These are phyloP conservation scores for Lecanicillium sp. DNA, from an alignment of 2,329 filamentous ascomycete genomes.

Conservation along the genomic window DNA sequence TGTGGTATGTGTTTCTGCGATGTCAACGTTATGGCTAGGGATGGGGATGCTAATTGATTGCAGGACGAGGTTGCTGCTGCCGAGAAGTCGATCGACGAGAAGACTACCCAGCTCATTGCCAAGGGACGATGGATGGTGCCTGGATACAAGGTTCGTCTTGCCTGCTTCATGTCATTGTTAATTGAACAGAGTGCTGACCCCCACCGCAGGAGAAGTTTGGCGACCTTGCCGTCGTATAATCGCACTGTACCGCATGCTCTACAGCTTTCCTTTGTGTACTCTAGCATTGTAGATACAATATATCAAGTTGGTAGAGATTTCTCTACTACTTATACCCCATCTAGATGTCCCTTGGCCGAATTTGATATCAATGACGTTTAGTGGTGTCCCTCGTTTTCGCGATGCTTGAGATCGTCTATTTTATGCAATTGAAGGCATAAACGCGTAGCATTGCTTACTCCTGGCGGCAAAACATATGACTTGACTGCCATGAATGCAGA, in stretches of 20 bases:
- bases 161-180: background rate
- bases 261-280: slow-evolving; percentile 50
- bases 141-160: slow-evolving; percentile 82
- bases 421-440: too few relatives aligned
- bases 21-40: background rate
- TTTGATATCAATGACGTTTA: too few relatives aligned
- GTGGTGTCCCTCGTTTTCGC: too few relatives aligned
- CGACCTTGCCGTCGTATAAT: slow-evolving; percentile 90
- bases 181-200: slow-evolving; percentile 33
- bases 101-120: slow-evolving; percentile 86
- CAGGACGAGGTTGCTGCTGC: slow-evolving; percentile 92
- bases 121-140: slow-evolving; percentile 98
- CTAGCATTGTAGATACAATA: slow-evolving; percentile 63
- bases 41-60: slow-evolving; percentile 18
- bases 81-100: slow-evolving; percentile 95
- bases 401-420: too few relatives aligned
- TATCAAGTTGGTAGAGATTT: slow-evolving; percentile 22
- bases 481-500: too few relatives aligned
- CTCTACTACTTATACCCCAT: slow-evolving; percentile 24
- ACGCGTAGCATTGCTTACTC: too few relatives aligned
- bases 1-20: slow-evolving; percentile 60
- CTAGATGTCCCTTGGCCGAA: background rate
- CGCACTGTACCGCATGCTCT: slow-evolving; percentile 26
- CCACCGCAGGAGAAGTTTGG: slow-evolving; percentile 86
- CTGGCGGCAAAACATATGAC: too few relatives aligned